Base-by-base conservation (phyloP, 345 rosid species). In the Murraya koenigii region DNA sequence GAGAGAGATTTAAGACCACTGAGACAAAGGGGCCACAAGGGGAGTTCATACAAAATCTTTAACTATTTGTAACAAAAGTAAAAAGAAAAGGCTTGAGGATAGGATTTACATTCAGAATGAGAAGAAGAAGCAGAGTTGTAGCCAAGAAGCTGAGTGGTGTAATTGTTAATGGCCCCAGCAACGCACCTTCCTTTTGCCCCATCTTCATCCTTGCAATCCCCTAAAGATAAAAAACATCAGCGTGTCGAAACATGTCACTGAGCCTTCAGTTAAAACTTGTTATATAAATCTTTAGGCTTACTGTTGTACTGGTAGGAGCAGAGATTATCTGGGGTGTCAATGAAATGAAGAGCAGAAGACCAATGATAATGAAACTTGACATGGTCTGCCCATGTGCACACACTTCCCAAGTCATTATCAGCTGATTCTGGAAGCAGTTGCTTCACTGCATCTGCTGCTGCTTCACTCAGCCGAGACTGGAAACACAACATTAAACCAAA, bases 151-250 rank as follows among this genome's bases (percentile, higher is more conserved):
- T 95, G 99, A 55, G 95, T 82, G 28, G 99, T 95, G 87, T 95
- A 95, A 75, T 92, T 93, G 86, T 90, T 85, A 41, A 95, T 89
- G 14, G 99, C 97, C 70, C 98, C 99, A 7, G 97, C 90, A 72
- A 93, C 97, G 55, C 99, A 95, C 81, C 91, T 86, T 20, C 84
- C 96, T 65, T 76, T 74, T 67, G 11, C 87, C 73, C 94, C 96
- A 78, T 80, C 44, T 81, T 84, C 93, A 79, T 91, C 98, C 79
- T 90, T 86, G 86, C 98, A 95, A 77, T 95, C 99, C 88, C 98
- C 99, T 93, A 76, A 71, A 67, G 6, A 49, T 22, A 4, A 9
- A 30, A 41, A 69, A 9, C 30, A 58, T 38, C 10, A 22, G 15
- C 0, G 1, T 44, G 33, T 8, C 35, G 35, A 25, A 30, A 17